Evolutionary conservation across 1,284 basidiomycete genomes (phyloP), one percentile per base, ranked within the genome.

Genomic region (Heliocybe sulcata): DNA sequence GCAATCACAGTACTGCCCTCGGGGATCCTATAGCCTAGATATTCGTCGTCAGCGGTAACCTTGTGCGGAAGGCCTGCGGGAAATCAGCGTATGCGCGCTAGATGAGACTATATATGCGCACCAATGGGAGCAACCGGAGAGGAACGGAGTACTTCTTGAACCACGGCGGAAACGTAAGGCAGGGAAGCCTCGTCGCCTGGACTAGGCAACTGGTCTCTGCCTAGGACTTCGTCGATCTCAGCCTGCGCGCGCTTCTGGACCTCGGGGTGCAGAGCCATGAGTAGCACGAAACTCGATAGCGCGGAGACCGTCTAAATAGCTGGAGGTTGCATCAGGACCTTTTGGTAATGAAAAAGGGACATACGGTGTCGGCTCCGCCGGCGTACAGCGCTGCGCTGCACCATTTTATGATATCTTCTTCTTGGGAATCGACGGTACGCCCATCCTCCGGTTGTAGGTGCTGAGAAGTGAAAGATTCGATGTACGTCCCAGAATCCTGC

Each of bases 311-410:
- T 33, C 51, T 52, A 26, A 52, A 52, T 26, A 3, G 20, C 14
- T 10, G 47, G 22, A 25, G 23, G 3, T 29, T 6, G 14, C 11
- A 14, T 25, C 14, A 49, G 3, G 23, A 6, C 4, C 12, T 16
- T 26, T 4, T 12, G 22, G 8, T 16, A 8, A 49, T 55, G 10
- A 63, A 54, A 58, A 61, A 56, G 10, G 58, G 42, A 25, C 61
- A 16, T 49, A 76, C 77, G 1, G 76, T 80, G 55, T 79, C 77
- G 25, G 75, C 72, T 23, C 76, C 77, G 3, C 74, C 77, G 26
- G 66, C 58, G 57, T 73, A 77, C 19, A 75, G 60, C 0, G 67
- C 69, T 6, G 65, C 65, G 27, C 62, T 62, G 49, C 65, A 67
- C 67, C 67, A 70, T 52, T 64, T 68, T 35, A 73, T 56, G 29